phyloP scores from a whole-genome alignment of 352 stramenopile species.

The Pythium phragmiticola region DNA sequence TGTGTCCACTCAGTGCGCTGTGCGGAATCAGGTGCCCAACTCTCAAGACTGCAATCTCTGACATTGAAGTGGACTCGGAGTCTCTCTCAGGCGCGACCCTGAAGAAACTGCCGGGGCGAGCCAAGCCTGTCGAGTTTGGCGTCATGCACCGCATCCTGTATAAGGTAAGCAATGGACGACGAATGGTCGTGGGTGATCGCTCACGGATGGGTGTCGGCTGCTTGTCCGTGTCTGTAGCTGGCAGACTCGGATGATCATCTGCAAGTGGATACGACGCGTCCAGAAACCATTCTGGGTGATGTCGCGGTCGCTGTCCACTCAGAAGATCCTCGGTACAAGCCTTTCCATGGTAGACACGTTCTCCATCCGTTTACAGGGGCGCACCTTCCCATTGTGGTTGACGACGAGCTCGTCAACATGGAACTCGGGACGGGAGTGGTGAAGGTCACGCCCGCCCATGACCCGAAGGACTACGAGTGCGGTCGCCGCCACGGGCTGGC shows the following conservation, averaged over 20 bases:
- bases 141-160: constrained; percentile 86
- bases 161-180: constrained; percentile 51
- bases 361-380: constrained; percentile 97
- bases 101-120: constrained; percentile 70
- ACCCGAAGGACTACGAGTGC: constrained; percentile 99
- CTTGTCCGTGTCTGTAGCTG: background rate
- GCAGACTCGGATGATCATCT: constrained; percentile 84
- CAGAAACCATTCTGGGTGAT: constrained; percentile 99
- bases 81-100: constrained; percentile 91
- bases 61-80: constrained; percentile 98
- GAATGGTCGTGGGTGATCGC: constrained; percentile 76
- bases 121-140: constrained; percentile 74
- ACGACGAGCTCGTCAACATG: constrained; percentile 98
- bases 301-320: constrained; percentile 98
- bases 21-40: constrained; percentile 63
- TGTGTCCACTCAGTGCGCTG: background rate
- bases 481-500: constrained; percentile 95
- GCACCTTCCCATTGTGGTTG: constrained; percentile 96
- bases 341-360: constrained; percentile 98
- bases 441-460: constrained; percentile 99
- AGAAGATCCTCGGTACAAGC: constrained; percentile 97
- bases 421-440: constrained; percentile 97
- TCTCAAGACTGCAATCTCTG: constrained; percentile 94
- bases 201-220: background rate
- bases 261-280: constrained; percentile 93